Base-by-base conservation (phyloP, 2,329 filamentous ascomycete genomes). In the Colletotrichum musae region DNA sequence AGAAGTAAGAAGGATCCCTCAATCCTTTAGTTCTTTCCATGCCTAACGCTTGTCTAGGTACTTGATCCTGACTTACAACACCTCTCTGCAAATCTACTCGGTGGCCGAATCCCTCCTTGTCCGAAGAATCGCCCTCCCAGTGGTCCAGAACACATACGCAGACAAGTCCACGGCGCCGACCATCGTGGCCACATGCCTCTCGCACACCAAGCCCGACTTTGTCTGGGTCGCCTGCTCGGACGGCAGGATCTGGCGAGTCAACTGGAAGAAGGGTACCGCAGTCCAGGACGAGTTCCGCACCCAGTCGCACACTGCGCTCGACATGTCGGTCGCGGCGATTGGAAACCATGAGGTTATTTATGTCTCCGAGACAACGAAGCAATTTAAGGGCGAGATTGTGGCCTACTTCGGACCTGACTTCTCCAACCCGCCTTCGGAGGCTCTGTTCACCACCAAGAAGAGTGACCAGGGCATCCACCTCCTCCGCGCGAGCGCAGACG, bases 11-110 rank as follows among this genome's bases (percentile, higher is more conserved):
- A 68, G 39, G 45, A 13, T 36, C 10, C 32, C 32, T 10, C 47
- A 28, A 5, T 28, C 36, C 45, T 36, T 47, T 45, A 4, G 51
- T 16, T 57, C 39, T 52, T 73, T 54, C 63, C 73, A 58, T 7
- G 59, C 58, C 76, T 81, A 60, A 82, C 74, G 51, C 5, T 9
- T n/a, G 24, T 45, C 45, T 24, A 94, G 93, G 77, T 87, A 92
- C 80, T 78, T 98, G 47, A 90, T 98, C 66, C 79, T 97, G 64
- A 89, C 92, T 39, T 93, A 94, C 75, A 88, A 91, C 70, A 91
- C 89, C 32, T 91, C 92, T 10, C 85, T 98, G 62, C 92, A 94
- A 77, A 87, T 97, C 28, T 97, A 96, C 80, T 93, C 93, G 2
- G 89, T 93, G 36, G 85, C 89, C 72, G 94, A 94, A 63, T 98